Evolutionary conservation across 1,284 basidiomycete species (phyloP), one percentile per base, ranked within the genome.

Genomic region (Agaricales sp.): DNA sequence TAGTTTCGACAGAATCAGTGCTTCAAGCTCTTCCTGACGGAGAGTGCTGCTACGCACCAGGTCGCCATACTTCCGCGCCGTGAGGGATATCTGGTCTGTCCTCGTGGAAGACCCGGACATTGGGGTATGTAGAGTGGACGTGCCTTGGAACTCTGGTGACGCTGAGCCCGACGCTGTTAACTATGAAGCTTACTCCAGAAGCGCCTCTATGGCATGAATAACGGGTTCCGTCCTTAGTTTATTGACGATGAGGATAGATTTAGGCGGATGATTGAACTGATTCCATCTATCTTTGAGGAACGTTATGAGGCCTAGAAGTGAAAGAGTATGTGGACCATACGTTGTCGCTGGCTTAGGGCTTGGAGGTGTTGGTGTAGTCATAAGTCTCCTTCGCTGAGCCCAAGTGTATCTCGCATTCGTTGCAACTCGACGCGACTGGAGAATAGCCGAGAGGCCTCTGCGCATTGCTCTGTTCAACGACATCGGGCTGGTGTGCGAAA

Each of bases 81-180:
- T 77, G 70, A 4, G 83, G 82, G 41, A 83, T 80, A 59, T 87
- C 81, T 13, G 74, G 63, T 56, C 74, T 70, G 53, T 83, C 75
- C 64, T 92, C 90, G 56, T 88, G 78, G 56, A 85, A 88, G 11
- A 91, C 74, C 50, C 77, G 75, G 2, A 87, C 81, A n/a, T 72
- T 69, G 0, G 86, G 82, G 59, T 92, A 87, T 24, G 70, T 74
- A 46, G 67, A 60, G 21, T 72, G 69, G 16, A 88, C 72, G 59
- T 88, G 80, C 55, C 85, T 87, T 54, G 18, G n/a, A 50, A 44
- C 41, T 47, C 19, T 24, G 37, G 35, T 47, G 38, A 30, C 41
- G 44, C 39, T 48, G 52, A 50, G 21, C 41, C 21, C 21, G 23
- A 41, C 21, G 23, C 41, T n/a, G 23, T 43, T 46, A 43, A 20